Evolutionary conservation across 176 grass and related monocot genomes (phyloP).

Genomic region (Carex parvula): DNA sequence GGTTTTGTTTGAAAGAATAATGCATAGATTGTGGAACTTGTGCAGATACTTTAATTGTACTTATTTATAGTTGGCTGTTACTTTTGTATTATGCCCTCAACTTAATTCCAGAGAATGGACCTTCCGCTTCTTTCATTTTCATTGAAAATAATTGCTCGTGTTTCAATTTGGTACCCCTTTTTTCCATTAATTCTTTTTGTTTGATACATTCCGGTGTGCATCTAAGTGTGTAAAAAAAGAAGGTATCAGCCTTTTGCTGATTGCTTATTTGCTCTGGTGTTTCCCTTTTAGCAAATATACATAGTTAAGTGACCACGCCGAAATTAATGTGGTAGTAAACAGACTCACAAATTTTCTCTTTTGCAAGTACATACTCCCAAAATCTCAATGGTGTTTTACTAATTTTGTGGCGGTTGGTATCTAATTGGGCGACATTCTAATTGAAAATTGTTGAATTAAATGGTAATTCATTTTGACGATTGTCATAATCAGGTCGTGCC

Average conservation of each 20-base stretch:
- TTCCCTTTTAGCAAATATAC: not conserved
- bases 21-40: not conserved
- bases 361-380: not conserved
- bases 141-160: not conserved
- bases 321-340: not conserved
- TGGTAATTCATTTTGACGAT: not conserved
- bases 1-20: constrained; percentile 7
- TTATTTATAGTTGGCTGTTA: not conserved
- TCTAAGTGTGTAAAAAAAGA: not conserved
- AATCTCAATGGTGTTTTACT: not conserved
- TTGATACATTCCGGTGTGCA: not conserved
- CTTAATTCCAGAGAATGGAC: not conserved
- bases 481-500: not conserved
- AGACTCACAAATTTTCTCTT: not conserved
- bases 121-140: not conserved
- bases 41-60: not conserved
- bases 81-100: constrained; percentile 1
- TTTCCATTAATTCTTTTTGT: not conserved
- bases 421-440: not conserved
- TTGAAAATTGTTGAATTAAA: not conserved
- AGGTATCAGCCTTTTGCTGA: not conserved
- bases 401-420: not conserved
- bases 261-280: not conserved
- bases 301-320: too few species aligned
- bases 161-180: not conserved